Evolutionary conservation across 371 early-diverging fungal genomes (phyloP).

Genomic region (Mucor indicus): DNA sequence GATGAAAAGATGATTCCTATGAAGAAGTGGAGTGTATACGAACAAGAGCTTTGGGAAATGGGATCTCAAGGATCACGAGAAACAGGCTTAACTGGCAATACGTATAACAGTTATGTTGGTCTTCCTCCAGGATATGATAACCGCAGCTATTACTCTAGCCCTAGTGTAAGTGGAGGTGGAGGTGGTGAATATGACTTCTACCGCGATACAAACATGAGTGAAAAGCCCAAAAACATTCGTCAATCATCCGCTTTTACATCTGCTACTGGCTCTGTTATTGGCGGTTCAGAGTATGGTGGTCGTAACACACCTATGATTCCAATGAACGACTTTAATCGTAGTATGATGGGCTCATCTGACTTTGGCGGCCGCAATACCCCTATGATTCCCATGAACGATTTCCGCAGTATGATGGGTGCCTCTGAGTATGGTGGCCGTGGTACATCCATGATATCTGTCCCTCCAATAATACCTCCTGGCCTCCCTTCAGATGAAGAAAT

Average conservation of each 20-base stretch:
- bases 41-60: slow-evolving; percentile 73
- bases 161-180: not conserved
- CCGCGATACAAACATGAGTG: slow-evolving; percentile 26
- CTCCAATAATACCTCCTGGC: slow-evolving; percentile 30
- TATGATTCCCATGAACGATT: no score
- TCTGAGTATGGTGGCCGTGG: slow-evolving; percentile 10
- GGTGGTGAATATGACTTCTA: slow-evolving; percentile 36
- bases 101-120: slow-evolving; percentile 45
- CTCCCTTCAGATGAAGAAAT: slow-evolving; percentile 80
- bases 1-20: slow-evolving; percentile 80
- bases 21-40: slow-evolving; percentile 89
- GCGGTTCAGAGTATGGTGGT: slow-evolving; percentile 20
- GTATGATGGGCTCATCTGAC: slow-evolving; percentile 11
- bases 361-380: no score
- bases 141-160: slow-evolving; percentile 24
- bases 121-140: slow-evolving; percentile 7
- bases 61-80: slow-evolving; percentile 44
- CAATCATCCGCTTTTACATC: not conserved
- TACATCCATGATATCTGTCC: slow-evolving; percentile 19
- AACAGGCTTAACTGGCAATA: slow-evolving; percentile 30
- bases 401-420: no score
- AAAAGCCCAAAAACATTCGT: slow-evolving; percentile 6
- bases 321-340: slow-evolving; percentile 8
- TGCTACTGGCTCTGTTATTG: slow-evolving; percentile 7
- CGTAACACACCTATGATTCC: slow-evolving; percentile 1